Evolutionary conservation across 345 rosid genomes (phyloP).

Genomic region (Psidium guajava): DNA sequence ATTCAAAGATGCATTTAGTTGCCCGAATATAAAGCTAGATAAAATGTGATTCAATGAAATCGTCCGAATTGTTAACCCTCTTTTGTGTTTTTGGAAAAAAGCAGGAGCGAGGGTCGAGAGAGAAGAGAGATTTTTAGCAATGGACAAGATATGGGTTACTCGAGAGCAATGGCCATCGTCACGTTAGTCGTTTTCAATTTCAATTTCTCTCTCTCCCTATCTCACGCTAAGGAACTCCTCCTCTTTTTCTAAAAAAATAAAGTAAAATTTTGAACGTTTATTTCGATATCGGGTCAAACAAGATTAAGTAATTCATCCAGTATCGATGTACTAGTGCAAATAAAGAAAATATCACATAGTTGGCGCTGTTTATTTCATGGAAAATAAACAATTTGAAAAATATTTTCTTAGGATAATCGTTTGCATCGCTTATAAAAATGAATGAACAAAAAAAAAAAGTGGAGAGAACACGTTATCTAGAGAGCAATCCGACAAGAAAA

Average conservation of each 20-base stretch:
- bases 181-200: too few relatives aligned
- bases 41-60: background rate
- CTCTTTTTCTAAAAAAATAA: too few relatives aligned
- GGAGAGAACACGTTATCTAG: too few relatives aligned
- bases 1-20: background rate
- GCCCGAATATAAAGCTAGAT: background rate
- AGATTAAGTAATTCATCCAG: background rate
- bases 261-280: too few relatives aligned
- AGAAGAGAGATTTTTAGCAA: background rate
- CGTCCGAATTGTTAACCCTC: background rate
- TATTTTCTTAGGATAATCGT: too few relatives aligned
- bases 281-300: accelerated
- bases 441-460: too few relatives aligned
- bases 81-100: background rate
- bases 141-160: accelerated
- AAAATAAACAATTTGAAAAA: too few relatives aligned
- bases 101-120: background rate
- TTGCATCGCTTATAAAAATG: too few relatives aligned
- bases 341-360: background rate
- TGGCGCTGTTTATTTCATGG: too few relatives aligned
- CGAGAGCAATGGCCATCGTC: accelerated
- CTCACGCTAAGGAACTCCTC: too few relatives aligned
- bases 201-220: too few relatives aligned
- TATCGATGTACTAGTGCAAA: accelerated
- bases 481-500: accelerated